Conservation (phyloP, 176 grass and related monocot genomes). For the Cenchrus purpureus region DNA sequence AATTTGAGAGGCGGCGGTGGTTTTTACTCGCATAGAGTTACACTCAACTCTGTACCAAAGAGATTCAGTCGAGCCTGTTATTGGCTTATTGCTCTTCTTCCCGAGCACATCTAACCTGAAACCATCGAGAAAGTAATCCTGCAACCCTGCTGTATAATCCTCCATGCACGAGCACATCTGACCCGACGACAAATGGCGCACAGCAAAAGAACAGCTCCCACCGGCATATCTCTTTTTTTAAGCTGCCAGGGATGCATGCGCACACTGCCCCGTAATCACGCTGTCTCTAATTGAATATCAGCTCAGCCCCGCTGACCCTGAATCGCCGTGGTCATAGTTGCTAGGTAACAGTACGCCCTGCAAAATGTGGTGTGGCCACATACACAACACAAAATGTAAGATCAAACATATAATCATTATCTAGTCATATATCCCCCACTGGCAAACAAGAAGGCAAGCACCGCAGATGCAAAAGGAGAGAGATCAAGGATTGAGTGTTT, state of each 20-base stretch:
- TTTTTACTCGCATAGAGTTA: no score
- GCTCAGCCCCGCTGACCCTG: neutral
- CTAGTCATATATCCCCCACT: neutral
- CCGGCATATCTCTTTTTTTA: no score
- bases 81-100: no score
- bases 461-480: neutral
- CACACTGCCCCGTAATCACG: neutral
- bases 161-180: no score
- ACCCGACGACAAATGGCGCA: no score
- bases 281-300: neutral
- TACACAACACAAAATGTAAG: neutral
- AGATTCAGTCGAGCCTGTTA: no score
- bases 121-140: no score
- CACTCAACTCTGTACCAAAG: no score
- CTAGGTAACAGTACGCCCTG: neutral
- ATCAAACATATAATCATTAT: neutral
- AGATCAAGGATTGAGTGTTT: conserved; percentile 19
- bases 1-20: no score
- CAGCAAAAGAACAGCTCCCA: no score
- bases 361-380: neutral
- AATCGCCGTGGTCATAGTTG: neutral
- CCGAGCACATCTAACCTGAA: no score
- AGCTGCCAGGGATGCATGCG: neutral
- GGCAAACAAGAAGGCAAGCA: neutral
- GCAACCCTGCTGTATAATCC: no score